A percentile compares a stretch with the other conserved stretches of the same genome.
Conservation (phyloP, 257 asterid species). For the Ligustrum vulgare region DNA sequence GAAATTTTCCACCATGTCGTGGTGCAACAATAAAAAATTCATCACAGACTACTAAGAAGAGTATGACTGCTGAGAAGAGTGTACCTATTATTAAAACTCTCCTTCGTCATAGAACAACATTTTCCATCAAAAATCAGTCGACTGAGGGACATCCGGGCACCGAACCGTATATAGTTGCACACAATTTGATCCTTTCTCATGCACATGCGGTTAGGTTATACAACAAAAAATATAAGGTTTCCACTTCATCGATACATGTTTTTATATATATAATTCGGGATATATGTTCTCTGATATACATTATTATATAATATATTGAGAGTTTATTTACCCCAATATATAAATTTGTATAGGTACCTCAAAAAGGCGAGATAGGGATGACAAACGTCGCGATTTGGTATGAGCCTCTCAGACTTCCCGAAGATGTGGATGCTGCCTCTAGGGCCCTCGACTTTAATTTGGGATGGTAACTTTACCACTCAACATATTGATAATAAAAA, state of each 20-base stretch:
- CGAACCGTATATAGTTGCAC: slow-evolving; percentile 50
- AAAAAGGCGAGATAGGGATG: slow-evolving; percentile 24
- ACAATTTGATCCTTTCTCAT: slow-evolving; percentile 47
- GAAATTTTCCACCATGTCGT: slow-evolving; percentile 23
- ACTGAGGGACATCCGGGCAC: slow-evolving; percentile 41
- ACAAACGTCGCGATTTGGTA: slow-evolving; percentile 15
- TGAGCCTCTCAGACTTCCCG: neutral
- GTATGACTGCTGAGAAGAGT: no score
- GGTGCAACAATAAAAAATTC: neutral
- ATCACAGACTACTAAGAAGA: no score
- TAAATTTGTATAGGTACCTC: neutral
- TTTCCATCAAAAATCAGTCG: no score
- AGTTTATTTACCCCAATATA: no score
- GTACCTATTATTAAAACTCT: no score
- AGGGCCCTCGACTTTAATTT: slow-evolving; percentile 28
- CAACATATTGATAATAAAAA: no score
- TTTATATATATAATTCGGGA: no score
- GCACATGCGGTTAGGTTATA: slow-evolving; percentile 41
- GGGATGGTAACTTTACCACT: slow-evolving; percentile 22
- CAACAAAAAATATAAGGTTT: slow-evolving; percentile 43
- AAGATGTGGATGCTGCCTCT: slow-evolving; percentile 8
- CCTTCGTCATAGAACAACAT: no score
- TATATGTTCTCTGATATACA: no score
- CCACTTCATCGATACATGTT: no score
- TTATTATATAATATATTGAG: no score